Evolutionary conservation across 371 early-diverging fungal genomes (phyloP).

Genomic region (Mortierella polycephala): DNA sequence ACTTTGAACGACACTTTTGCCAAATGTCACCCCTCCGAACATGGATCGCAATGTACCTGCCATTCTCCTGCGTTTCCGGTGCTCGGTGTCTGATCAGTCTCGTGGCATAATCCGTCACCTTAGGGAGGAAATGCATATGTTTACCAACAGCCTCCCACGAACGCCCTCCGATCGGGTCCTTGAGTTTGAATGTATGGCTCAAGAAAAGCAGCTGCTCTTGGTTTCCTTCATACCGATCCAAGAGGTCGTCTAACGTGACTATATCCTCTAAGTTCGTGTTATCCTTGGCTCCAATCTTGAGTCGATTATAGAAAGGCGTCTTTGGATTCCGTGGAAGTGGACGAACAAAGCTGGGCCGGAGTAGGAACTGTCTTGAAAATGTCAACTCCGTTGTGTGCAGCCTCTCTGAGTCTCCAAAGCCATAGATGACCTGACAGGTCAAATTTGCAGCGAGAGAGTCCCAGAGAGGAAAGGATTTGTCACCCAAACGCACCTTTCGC

Average conservation of each 20-base stretch:
- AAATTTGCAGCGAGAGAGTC: constrained; percentile 29
- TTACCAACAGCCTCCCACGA: constrained; percentile 15
- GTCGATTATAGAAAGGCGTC: constrained; percentile 16
- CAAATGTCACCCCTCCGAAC: constrained; percentile 43
- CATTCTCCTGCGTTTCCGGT: constrained; percentile 11
- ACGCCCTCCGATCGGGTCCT: constrained; percentile 26
- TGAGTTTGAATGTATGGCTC: constrained; percentile 45
- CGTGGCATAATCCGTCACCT: constrained; percentile 22
- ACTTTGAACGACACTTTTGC: constrained; percentile 33
- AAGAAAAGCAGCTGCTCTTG: constrained; percentile 27
- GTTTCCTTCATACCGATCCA: constrained; percentile 22
- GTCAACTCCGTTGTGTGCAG: constrained; percentile 26
- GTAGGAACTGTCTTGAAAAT: constrained; percentile 36
- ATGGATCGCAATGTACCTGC: constrained; percentile 43
- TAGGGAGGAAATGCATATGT: constrained; percentile 19
- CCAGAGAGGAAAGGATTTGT: constrained; percentile 13
- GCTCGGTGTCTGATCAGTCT: constrained; percentile 17
- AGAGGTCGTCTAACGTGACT: constrained; percentile 26
- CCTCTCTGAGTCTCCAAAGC: constrained; percentile 32
- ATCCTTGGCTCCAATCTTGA: constrained; percentile 21
- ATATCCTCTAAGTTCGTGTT: constrained; percentile 28
- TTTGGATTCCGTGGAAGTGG: constrained; percentile 26
- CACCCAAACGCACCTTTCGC: constrained; percentile 10
- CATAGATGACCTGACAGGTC: constrained; percentile 45
- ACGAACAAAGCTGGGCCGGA: constrained; percentile 29